phyloP scores from a whole-genome alignment of 208 protist genomes.

The Trypanosoma conorhini region DNA sequence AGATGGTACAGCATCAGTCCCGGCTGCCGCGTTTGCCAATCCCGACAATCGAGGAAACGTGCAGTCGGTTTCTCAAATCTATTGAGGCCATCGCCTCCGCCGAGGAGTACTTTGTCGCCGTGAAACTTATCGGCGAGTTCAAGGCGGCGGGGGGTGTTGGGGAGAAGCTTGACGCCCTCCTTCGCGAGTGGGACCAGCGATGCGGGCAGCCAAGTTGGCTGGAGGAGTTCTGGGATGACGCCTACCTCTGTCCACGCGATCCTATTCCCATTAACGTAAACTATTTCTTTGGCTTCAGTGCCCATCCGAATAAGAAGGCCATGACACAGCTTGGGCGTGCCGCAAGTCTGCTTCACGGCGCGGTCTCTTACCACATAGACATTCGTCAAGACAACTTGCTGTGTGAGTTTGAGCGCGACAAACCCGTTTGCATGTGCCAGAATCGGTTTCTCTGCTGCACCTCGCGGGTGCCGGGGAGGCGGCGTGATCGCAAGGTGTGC shows the following conservation, averaged over 20 bases:
- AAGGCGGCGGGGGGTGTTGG: constrained; percentile 21
- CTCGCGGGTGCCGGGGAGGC: constrained; percentile 32
- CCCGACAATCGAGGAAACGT: constrained; percentile 31
- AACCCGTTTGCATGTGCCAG: constrained; percentile 48
- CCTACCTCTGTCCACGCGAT: constrained; percentile 38
- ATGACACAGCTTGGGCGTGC: constrained; percentile 39
- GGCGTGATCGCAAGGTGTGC: constrained; percentile 37
- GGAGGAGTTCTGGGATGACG: constrained; percentile 43
- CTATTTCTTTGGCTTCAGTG: constrained; percentile 49
- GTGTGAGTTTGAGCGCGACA: constrained; percentile 34
- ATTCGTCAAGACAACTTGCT: constrained; percentile 21
- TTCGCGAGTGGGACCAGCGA: constrained; percentile 22
- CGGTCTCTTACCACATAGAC: constrained; percentile 23
- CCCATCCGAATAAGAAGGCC: constrained; percentile 20
- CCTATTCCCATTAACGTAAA: constrained; percentile 56
- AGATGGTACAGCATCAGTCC: constrained; percentile 21
- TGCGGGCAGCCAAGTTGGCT: constrained; percentile 30
- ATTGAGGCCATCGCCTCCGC: constrained; percentile 26
- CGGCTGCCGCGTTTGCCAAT: constrained; percentile 31
- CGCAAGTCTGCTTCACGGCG: constrained; percentile 37
- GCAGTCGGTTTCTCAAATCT: constrained; percentile 32
- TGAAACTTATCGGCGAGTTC: constrained; percentile 29
- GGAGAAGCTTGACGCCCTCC: constrained; percentile 25
- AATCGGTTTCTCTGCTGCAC: constrained; percentile 38
- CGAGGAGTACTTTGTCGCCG: constrained; percentile 28